Evolutionary conservation across 352 stramenopile species (phyloP), one percentile per base, ranked within the genome.

Genomic region (Blastocystis sp.): DNA sequence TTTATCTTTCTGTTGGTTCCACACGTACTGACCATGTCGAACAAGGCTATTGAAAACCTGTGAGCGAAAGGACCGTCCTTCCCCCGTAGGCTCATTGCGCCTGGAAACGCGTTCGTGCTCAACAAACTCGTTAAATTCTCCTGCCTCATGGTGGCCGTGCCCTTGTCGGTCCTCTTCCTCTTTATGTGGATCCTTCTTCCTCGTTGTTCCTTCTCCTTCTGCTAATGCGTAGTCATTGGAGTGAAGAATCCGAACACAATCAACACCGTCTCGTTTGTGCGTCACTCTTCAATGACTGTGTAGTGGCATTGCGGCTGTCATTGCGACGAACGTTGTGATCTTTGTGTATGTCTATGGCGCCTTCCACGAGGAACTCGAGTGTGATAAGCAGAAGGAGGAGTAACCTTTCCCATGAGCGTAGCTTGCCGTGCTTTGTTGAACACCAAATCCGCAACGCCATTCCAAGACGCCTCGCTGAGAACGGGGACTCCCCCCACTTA

Each of bases 351-450:
- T 84, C 38, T 52, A 69, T 52, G 74, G 60, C 23, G 74, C 74
- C 23, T 84, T 84, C 52, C 65, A 69, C 17, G 74, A 84, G 48
- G 5, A 84, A 1, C 34, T 84, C 17, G 74, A 84, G 45, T 61
- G 56, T 67, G 74, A 84, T 67, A 84, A 84, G 40, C 52, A 84
- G 74, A 84, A 84, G 56, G 38, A 84, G 45, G 74, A 84, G 45
- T 84, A 69, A 66, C 61, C 0, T 23, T 67, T 41, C 40, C 17
- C 45, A 66, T 66, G 17, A 40, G 17, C 1, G 34, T 81, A 45
- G 59, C 43, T 66, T 43, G n/a, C 14, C 1, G 38, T 52, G 34
- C 23, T 65, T 48, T 65, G n/a, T 66, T 41, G 2, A 65, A 66
- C 38, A 2, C 41, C 28, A 14, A 14, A 7, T 56, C 48, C 48